Conservation (phyloP, 2,329 filamentous ascomycete species). For the Penicillium occitanis region DNA sequence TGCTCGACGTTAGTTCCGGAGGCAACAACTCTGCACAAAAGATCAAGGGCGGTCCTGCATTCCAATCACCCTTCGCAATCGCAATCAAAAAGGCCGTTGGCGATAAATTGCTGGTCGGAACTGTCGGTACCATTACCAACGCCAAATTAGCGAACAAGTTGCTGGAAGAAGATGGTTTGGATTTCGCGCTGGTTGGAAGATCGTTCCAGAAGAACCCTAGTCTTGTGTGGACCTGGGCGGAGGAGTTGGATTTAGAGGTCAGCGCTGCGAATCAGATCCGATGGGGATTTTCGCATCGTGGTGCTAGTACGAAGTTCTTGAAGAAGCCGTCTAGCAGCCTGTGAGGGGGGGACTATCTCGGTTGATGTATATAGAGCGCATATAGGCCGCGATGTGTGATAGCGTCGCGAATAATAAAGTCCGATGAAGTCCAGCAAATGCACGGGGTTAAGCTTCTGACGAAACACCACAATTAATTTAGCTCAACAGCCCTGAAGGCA, state of each 20-base stretch:
- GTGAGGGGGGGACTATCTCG: background rate
- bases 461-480: no score
- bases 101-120: slow-evolving; percentile 67
- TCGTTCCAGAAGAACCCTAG: slow-evolving; percentile 82
- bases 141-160: slow-evolving; percentile 67
- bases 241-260: slow-evolving; percentile 33
- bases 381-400: background rate
- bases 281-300: slow-evolving; percentile 32
- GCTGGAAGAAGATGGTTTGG: slow-evolving; percentile 54
- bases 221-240: slow-evolving; percentile 63
- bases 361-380: background rate
- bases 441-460: background rate
- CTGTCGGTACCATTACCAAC: slow-evolving; percentile 71
- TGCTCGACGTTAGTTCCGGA: slow-evolving; percentile 78
- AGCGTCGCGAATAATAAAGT: background rate
- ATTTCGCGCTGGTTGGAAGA: slow-evolving; percentile 71
- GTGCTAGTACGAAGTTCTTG: slow-evolving; percentile 9
- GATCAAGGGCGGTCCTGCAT: slow-evolving; percentile 57
- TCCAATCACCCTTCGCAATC: slow-evolving; percentile 73
- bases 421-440: background rate
- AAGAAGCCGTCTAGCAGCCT: slow-evolving; percentile 10
- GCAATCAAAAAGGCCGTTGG: slow-evolving; percentile 72
- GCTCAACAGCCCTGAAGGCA: background rate
- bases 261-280: slow-evolving; percentile 35
- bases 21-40: slow-evolving; percentile 61